Conservation (phyloP, 352 stramenopile genomes). For the Pythium diclinum region DNA sequence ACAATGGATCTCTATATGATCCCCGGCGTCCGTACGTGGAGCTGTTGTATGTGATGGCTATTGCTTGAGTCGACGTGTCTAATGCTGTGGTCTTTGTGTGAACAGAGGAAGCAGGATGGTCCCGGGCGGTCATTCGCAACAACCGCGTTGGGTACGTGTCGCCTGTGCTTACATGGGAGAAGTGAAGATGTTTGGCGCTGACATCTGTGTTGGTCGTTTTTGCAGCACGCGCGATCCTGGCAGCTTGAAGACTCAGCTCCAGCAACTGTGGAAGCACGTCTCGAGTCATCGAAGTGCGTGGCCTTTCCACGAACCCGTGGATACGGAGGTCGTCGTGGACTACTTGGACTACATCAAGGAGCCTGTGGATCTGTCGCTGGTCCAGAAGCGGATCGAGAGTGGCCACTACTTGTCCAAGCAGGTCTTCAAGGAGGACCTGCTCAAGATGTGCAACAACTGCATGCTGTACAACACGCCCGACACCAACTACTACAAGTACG, state of each 20-base stretch:
- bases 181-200: not conserved
- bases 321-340: slow-evolving; percentile 93
- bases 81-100: not conserved
- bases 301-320: slow-evolving; percentile 97
- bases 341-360: slow-evolving; percentile 97
- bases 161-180: not conserved
- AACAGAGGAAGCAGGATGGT: slow-evolving; percentile 84
- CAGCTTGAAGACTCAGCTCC: slow-evolving; percentile 83
- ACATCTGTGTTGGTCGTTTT: not conserved
- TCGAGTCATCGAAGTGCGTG: slow-evolving; percentile 95
- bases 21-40: slow-evolving; percentile 77
- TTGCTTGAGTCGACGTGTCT: not conserved
- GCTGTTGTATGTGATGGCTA: not conserved
- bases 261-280: slow-evolving; percentile 87
- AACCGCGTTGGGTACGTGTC: slow-evolving; percentile 68
- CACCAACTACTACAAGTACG: slow-evolving; percentile 96
- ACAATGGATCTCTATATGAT: slow-evolving; percentile 88
- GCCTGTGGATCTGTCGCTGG: slow-evolving; percentile 89
- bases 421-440: slow-evolving; percentile 92
- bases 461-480: slow-evolving; percentile 95
- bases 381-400: slow-evolving; percentile 80
- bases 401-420: slow-evolving; percentile 90
- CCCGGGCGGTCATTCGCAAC: slow-evolving; percentile 80
- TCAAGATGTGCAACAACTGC: slow-evolving; percentile 97
- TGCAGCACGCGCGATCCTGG: slow-evolving; percentile 68